Evolutionary conservation across 768 basidiomycete genomes (phyloP).

Genomic region (Suillus decipiens): DNA sequence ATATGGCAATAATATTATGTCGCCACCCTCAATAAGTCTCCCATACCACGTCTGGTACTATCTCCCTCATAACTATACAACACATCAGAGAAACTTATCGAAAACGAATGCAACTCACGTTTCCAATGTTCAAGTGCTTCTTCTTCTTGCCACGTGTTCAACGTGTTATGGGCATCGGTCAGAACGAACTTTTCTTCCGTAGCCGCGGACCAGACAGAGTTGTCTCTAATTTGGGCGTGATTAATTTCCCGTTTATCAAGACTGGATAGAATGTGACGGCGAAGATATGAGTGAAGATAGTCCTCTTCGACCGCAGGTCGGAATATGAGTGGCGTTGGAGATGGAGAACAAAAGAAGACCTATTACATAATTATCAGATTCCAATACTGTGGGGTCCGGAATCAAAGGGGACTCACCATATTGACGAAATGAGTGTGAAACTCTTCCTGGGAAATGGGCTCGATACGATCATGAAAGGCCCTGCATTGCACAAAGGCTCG

Average conservation of each 20-base stretch:
- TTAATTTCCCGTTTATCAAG: conserved; percentile 58
- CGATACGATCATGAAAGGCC: conserved; percentile 74
- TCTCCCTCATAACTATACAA: conserved; percentile 70
- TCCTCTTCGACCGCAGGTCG: conserved; percentile 55
- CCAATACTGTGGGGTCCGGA: not conserved
- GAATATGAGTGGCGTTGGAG: conserved; percentile 56
- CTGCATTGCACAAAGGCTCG: conserved; percentile 77
- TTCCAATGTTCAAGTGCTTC: conserved; percentile 77
- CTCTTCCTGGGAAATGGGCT: conserved; percentile 45
- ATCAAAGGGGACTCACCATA: conserved; percentile 51
- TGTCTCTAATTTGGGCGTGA: conserved; percentile 40
- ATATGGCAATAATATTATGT: not conserved
- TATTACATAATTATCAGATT: conserved; percentile 28
- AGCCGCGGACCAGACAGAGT: conserved; percentile 17
- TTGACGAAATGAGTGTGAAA: conserved; percentile 62
- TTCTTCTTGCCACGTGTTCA: conserved; percentile 65
- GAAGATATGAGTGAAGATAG: conserved; percentile 68
- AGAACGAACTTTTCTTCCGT: conserved; percentile 53
- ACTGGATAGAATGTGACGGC: conserved; percentile 56
- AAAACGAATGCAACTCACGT: conserved; percentile 43
- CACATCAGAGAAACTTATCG: not conserved
- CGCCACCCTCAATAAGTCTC: conserved; percentile 60
- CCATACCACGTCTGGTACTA: conserved; percentile 75
- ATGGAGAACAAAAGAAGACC: conserved; percentile 83
- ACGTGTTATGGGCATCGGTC: conserved; percentile 60